Evolutionary conservation across 2,329 filamentous ascomycete genomes (phyloP), one percentile per base, ranked within the genome.

Genomic region (Aspergillus vadensis): DNA sequence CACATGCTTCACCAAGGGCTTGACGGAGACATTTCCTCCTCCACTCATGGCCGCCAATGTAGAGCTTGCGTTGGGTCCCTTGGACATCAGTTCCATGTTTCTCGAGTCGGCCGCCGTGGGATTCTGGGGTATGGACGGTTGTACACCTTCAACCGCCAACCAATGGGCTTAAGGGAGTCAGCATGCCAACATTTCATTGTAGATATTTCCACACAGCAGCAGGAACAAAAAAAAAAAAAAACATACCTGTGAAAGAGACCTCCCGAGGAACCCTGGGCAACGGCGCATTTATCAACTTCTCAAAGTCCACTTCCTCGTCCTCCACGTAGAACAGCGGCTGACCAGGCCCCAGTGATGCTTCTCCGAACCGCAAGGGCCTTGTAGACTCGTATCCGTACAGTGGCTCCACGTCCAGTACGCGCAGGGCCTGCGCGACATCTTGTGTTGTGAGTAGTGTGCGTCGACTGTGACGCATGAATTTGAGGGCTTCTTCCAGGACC

Each of bases 291-390:
- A 99, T 97, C 67, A 99, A 82, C 82, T 98, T 98, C 81, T 99
- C 95, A 73, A 99, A 98, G 77, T 99, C 95, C 57, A 98, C 89
- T 81, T 99, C 95, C 73, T 99, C 95, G 74, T 99, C 95, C 73
- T 99, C 95, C 39, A 99, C 90, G 75, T 99, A 99, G 78, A 94
- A 99, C 21, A 99, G 81, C 56, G 94, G 92, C 77, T 99, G 95
- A 9, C 94, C 93, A 14, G 93, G 92, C 0, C 95, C 95, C 62
- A 99, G 81, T 60, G 91, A 96, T 3, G 95, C 95, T 77, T 99
- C 95, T 55, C 95, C 95, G 72, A 96, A 99, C 57, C 91, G 86
- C 69, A 99, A 80, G 25, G 93, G 91, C 55, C 94, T 84, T 44
- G 91, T 95, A 36, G 92, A 93, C 73, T 98, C 94, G 79, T 99